These are phyloP conservation scores for Xylaria curta DNA, from an alignment of 495 filamentous ascomycete species.

Conservation along the genomic window DNA sequence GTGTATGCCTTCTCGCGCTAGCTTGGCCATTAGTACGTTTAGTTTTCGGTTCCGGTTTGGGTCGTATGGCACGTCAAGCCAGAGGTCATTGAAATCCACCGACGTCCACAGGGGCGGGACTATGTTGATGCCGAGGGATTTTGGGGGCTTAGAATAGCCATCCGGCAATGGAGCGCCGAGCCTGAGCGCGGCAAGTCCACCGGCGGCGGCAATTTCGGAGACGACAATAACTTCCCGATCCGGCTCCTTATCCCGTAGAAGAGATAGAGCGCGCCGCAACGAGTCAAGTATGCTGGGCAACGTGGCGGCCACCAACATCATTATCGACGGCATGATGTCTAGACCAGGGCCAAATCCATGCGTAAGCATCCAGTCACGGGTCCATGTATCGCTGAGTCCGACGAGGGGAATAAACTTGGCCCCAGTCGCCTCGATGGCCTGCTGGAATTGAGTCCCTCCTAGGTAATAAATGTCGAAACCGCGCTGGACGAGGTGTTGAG, in stretches of 20 bases:
- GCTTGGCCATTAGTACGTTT: constrained; percentile 26
- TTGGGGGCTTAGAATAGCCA: constrained; percentile 29
- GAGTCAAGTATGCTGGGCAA: constrained; percentile 32
- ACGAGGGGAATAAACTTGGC: constrained; percentile 31
- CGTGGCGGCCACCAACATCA: constrained; percentile 24
- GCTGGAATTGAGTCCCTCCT: constrained; percentile 25
- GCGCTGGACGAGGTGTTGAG: constrained; percentile 29
- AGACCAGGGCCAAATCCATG: constrained; percentile 27
- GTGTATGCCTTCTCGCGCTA: constrained; percentile 17
- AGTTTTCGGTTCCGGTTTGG: constrained; percentile 14
- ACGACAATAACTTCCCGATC: constrained; percentile 34
- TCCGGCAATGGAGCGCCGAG: constrained; percentile 24
- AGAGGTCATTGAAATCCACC: constrained; percentile 34
- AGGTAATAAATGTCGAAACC: constrained; percentile 35
- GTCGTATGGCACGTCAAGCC: constrained; percentile 30
- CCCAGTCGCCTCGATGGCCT: constrained; percentile 31
- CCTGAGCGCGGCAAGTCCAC: constrained; percentile 33
- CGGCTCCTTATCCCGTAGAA: constrained; percentile 19
- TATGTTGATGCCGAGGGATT: constrained; percentile 33
- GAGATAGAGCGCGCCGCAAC: constrained; percentile 25
- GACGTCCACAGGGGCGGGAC: constrained; percentile 36
- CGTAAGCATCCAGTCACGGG: constrained; percentile 22
- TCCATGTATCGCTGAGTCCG: constrained; percentile 24
- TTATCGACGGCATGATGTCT: constrained; percentile 32
- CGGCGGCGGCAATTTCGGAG: constrained; percentile 27